Percentiles rank a stretch among this genome's conserved stretches.
phyloP scores from a whole-genome alignment of 257 asterid species.

The Jaltomata sinuosa region DNA sequence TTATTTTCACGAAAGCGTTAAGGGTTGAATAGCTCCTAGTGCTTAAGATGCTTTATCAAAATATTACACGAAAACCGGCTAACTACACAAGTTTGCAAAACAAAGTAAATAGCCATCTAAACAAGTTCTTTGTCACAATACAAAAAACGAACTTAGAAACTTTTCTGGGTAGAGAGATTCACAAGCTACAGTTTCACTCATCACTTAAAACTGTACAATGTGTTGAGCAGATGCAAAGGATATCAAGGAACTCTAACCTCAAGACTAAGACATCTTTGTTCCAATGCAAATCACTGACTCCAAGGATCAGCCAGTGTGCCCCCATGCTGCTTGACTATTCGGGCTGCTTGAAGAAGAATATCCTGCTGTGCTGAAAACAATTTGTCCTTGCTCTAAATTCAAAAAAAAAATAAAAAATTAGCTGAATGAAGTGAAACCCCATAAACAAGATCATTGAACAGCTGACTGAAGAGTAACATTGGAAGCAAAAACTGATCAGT shows the following conservation, averaged over 20 bases:
- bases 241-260: neutral
- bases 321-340: constrained; percentile 63
- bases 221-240: neutral
- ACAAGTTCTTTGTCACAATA: neutral
- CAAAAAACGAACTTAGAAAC: neutral
- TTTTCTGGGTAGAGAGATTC: neutral
- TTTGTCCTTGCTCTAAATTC: constrained; percentile 49
- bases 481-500: neutral
- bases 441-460: neutral
- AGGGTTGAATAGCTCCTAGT: neutral
- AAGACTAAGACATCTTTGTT: neutral
- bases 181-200: neutral
- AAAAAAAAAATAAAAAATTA: neutral
- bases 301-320: constrained; percentile 48
- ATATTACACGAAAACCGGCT: neutral
- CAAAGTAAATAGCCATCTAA: neutral
- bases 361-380: constrained; percentile 44
- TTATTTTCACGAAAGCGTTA: neutral
- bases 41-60: neutral
- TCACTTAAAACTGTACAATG: neutral
- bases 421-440: neutral
- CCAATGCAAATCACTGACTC: neutral
- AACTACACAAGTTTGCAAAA: neutral
- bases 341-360: constrained; percentile 62
- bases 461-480: neutral